Conservation (phyloP, 352 stramenopile genomes). For the Globisporangium cystogenes region DNA sequence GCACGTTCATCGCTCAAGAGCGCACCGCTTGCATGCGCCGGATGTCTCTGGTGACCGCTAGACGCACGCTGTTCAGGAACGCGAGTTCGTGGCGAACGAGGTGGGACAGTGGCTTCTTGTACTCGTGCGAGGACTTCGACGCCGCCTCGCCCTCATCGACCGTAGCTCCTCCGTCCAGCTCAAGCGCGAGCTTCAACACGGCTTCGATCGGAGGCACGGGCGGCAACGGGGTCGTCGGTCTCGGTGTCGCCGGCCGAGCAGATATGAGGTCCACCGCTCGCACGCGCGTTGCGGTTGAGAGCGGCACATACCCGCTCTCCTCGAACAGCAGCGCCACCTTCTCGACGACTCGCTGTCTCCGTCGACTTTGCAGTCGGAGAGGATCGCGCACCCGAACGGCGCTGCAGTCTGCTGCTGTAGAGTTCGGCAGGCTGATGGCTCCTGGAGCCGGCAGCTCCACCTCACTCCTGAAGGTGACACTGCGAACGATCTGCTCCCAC, state of each 20-base stretch:
- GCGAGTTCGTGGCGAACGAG: constrained; percentile 19
- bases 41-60: constrained; percentile 17
- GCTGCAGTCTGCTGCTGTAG: no score
- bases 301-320: background rate
- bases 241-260: background rate
- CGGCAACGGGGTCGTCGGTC: background rate
- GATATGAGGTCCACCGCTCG: background rate
- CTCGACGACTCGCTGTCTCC: background rate
- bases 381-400: background rate
- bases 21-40: constrained; percentile 19
- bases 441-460: background rate
- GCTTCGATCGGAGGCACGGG: constrained; percentile 3
- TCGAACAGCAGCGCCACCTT: constrained; percentile 6
- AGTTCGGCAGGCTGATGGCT: background rate
- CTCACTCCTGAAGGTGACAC: constrained; percentile 3
- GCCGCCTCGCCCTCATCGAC: background rate
- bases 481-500: constrained; percentile 13
- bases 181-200: constrained; percentile 2
- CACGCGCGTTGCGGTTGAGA: background rate
- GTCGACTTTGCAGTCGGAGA: background rate
- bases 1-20: background rate
- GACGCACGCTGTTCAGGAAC: constrained; percentile 14
- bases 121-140: background rate
- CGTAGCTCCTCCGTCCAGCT: constrained; percentile 8
- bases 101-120: constrained; percentile 22